phyloP scores from a whole-genome alignment of 495 filamentous ascomycete genomes.

The Penicillium riverlandense region DNA sequence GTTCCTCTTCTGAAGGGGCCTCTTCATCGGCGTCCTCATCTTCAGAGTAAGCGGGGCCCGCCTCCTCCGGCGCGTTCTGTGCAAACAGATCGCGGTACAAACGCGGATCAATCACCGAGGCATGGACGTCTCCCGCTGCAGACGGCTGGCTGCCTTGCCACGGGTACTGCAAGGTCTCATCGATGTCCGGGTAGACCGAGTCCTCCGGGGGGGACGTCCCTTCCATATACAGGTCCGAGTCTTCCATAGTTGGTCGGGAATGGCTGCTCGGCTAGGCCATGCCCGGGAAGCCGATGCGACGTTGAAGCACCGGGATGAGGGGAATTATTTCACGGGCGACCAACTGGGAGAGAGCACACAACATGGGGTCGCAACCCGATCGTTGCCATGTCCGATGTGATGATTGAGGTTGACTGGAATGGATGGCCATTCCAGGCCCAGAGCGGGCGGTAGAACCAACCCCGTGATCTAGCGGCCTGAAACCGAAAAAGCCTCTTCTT shows the following conservation, averaged over 20 bases:
- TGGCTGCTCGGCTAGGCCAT: neutral
- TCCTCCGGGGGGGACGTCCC: conserved; percentile 11
- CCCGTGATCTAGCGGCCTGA: conserved; percentile 13
- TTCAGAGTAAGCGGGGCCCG: neutral
- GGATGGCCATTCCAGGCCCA: conserved; percentile 5
- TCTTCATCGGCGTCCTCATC: conserved; percentile 4
- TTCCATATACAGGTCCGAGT: conserved; percentile 11
- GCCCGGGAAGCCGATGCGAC: neutral
- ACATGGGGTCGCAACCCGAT: conserved; percentile 1
- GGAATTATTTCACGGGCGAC: neutral
- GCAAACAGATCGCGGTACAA: conserved; percentile 23
- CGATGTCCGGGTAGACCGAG: conserved; percentile 30
- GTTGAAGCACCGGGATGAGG: neutral
- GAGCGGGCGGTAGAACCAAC: neutral
- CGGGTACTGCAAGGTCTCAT: conserved; percentile 29
- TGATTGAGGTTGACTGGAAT: neutral
- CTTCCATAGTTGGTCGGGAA: conserved; percentile 7
- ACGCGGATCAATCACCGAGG: conserved; percentile 34
- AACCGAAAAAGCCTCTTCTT: conserved; percentile 15
- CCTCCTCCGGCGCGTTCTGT: too few relatives aligned
- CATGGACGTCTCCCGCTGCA: conserved; percentile 8
- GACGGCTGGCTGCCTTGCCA: conserved; percentile 23
- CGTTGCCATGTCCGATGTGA: neutral
- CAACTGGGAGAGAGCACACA: conserved; percentile 2
- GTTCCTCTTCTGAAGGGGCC: too few relatives aligned